Conservation (phyloP, 169 alveolate genomes). For the Perkinsus olseni region DNA sequence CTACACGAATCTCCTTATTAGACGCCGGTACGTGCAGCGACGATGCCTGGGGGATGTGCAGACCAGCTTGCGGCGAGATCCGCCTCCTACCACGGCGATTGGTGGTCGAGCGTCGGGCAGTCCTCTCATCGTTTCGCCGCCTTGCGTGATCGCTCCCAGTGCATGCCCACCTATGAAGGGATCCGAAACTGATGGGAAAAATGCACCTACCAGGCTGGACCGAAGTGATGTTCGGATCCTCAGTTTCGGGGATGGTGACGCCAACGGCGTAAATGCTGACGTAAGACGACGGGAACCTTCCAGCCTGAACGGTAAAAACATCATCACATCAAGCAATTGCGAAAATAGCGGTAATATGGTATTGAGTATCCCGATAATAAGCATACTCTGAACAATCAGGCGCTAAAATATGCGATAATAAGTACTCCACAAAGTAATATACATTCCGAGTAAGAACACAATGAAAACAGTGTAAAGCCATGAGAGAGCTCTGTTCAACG, state of each 20-base stretch:
- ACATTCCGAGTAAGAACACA: too few relatives aligned
- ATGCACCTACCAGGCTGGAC: background rate
- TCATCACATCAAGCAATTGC: too few relatives aligned
- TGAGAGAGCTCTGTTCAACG: too few relatives aligned
- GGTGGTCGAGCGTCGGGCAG: background rate
- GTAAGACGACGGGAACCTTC: background rate
- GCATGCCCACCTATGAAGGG: background rate
- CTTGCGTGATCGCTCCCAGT: background rate
- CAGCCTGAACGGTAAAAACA: background rate
- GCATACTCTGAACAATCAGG: too few relatives aligned
- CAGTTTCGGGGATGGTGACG: background rate
- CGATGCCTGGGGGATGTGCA: background rate
- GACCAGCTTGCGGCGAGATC: background rate
- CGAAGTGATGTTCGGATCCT: background rate
- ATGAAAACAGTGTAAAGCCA: too few relatives aligned
- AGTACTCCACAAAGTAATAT: too few relatives aligned
- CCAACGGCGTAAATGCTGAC: background rate
- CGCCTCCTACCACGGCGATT: background rate
- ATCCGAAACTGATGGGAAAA: background rate
- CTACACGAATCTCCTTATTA: background rate
- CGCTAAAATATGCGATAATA: too few relatives aligned
- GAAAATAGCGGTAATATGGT: too few relatives aligned
- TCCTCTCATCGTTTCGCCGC: background rate
- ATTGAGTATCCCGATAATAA: too few relatives aligned
- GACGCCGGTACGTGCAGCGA: background rate